Evolutionary conservation across 176 grass and related monocot species (phyloP), one percentile per base, ranked within the genome.

Genomic region (Rhynchospora pubera): DNA sequence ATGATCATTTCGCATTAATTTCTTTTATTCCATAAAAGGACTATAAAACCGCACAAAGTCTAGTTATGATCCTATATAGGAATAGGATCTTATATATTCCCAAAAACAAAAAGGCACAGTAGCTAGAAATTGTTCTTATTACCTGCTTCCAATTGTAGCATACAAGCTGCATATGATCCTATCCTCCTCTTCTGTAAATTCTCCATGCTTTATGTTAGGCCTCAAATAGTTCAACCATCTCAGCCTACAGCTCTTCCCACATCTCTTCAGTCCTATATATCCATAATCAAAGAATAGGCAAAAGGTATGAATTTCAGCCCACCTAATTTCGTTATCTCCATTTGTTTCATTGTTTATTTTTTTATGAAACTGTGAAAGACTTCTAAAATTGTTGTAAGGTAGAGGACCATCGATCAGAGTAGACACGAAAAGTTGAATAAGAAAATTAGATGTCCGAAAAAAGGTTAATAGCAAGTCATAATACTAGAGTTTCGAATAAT

Each of bases 141-240:
- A 97, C 94, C 94, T 97, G 94, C 94, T 97, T 85, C 94, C 94
- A 68, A 97, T 94, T 60, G 81, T 88, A 9, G 83, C 88, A 86
- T 85, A 92, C 83, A 97, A 89, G 85, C 60, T 85, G 83, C 92
- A 97, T 44, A 97, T 97, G 70, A 91, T 63, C 59, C 88, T 92
- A 57, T 97, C 94, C 81, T 97, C 94, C 1, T 91, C 85, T 67
- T 92, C 90, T 9, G 94, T 89, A 87, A 97, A 97, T 75, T 94
- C 92, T 2, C 94, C 95, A 79, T 97, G 95, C 66, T 92, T 97
- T 59, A 97, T 91, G 22, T 97, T 93, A 43, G 95, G 95, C 74
- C 95, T 97, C 67, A 97, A 34, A 68, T 97, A 97, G 85, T 97
- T 97, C 45, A 97, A 58, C 95, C 95, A 97, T 94, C 95, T 88